phyloP scores from a whole-genome alignment of 2,329 filamentous ascomycete species.

The Diplodia corticola region DNA sequence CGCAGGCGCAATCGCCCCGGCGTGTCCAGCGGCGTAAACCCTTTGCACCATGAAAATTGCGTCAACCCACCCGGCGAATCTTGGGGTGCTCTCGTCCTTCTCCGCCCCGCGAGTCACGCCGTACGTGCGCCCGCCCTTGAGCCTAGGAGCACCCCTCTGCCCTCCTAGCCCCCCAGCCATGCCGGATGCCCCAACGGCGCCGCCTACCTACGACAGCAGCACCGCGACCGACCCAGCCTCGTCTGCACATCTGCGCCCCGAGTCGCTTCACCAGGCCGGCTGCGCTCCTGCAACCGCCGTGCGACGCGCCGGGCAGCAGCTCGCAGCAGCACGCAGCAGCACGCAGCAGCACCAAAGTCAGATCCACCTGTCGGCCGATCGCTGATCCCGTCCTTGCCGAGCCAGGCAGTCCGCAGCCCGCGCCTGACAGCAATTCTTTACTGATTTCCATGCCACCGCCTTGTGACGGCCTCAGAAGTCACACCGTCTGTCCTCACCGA shows the following conservation, averaged over 20 bases:
- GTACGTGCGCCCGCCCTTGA: too few relatives aligned
- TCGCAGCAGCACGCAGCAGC: too few relatives aligned
- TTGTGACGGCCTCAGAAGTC: neutral
- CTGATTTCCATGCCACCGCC: neutral
- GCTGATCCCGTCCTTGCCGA: conserved; percentile 14
- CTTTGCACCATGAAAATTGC: conserved; percentile 16
- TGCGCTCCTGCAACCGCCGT: neutral
- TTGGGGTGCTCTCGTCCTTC: neutral
- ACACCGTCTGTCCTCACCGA: neutral
- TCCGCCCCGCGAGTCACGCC: neutral
- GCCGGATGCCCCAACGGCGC: neutral
- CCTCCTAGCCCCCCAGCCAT: neutral
- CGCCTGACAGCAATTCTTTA: conserved; percentile 7
- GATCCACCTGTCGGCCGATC: conserved; percentile 12
- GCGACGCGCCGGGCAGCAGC: conserved; percentile 1
- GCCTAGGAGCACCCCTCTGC: neutral
- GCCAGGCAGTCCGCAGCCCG: neutral
- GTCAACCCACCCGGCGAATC: conserved; percentile 4
- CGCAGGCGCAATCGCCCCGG: conserved; percentile 12
- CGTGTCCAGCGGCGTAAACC: conserved; percentile 15
- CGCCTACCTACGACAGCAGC: neutral
- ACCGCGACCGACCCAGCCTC: too few relatives aligned
- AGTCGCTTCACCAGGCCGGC: neutral
- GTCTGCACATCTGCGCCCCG: neutral
- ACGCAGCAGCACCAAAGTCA: neutral